A percentile compares a stretch with the other conserved stretches of the same genome.
Conservation (phyloP, 2,329 filamentous ascomycete species). For the Dactylellina cionopaga region DNA sequence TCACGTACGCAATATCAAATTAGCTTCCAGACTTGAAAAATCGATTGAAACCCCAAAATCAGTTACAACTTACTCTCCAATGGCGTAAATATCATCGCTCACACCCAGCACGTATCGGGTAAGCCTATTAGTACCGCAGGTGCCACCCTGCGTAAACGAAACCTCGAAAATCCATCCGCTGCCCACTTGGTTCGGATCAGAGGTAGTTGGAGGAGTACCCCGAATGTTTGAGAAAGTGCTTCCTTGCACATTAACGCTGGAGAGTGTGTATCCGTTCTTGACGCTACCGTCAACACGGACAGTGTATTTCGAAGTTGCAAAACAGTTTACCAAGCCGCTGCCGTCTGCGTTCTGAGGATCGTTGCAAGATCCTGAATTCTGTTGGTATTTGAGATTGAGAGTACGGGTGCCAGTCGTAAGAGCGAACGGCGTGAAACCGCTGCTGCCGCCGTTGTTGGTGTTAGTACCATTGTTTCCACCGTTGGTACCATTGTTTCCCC, state of each 20-base stretch:
- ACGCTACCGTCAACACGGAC: slow-evolving; percentile 29
- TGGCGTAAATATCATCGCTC: slow-evolving; percentile 21
- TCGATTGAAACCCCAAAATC: no score
- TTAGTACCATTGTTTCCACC: slow-evolving; percentile 12
- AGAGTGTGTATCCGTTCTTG: slow-evolving; percentile 30
- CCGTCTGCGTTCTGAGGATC: slow-evolving; percentile 18
- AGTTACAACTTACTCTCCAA: slow-evolving; percentile 52
- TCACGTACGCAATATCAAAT: not conserved
- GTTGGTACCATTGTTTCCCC: not conserved
- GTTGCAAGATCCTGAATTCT: slow-evolving; percentile 38
- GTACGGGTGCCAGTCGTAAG: slow-evolving; percentile 30
- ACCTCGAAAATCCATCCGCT: slow-evolving; percentile 40
- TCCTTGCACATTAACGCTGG: slow-evolving; percentile 33
- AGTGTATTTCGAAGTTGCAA: slow-evolving; percentile 5
- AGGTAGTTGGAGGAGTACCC: slow-evolving; percentile 27
- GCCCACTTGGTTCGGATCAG: slow-evolving; percentile 7
- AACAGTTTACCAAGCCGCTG: slow-evolving; percentile 21
- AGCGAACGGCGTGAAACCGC: slow-evolving; percentile 27
- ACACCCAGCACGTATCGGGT: slow-evolving; percentile 34
- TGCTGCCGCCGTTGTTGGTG: not conserved
- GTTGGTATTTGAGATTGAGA: slow-evolving; percentile 23
- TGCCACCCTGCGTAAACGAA: slow-evolving; percentile 14
- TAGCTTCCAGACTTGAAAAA: not conserved
- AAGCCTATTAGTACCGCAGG: slow-evolving; percentile 23
- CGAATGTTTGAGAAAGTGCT: slow-evolving; percentile 31